phyloP scores from a whole-genome alignment of 352 stramenopile genomes.

The Phytophthora sojae region DNA sequence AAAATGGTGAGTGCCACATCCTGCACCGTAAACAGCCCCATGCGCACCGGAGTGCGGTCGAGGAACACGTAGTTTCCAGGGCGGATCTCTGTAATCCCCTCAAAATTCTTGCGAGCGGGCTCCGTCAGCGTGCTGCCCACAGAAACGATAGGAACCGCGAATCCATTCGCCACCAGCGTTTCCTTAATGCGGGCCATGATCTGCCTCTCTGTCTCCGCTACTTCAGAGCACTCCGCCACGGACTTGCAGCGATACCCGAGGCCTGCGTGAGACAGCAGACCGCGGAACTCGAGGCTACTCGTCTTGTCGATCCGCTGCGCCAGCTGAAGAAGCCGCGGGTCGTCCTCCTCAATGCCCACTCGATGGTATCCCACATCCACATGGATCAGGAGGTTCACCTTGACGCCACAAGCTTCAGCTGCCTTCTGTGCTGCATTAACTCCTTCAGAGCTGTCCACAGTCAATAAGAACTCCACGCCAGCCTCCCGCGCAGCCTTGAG shows the following conservation, averaged over 20 bases:
- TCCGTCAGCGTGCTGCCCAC: conserved; percentile 78
- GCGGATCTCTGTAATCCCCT: conserved; percentile 78
- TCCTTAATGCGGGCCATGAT: conserved; percentile 78
- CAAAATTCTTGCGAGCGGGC: conserved; percentile 61
- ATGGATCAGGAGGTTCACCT: conserved; percentile 68
- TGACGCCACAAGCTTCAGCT: conserved; percentile 48
- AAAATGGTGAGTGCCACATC: conserved; percentile 69
- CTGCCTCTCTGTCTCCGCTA: conserved; percentile 65
- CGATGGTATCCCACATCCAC: conserved; percentile 83
- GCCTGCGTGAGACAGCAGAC: conserved; percentile 74
- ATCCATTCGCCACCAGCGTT: conserved; percentile 55
- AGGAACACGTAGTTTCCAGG: conserved; percentile 82
- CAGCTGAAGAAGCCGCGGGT: conserved; percentile 59
- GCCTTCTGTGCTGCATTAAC: conserved; percentile 63
- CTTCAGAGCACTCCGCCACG: conserved; percentile 51
- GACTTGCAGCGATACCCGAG: conserved; percentile 68
- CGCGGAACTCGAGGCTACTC: conserved; percentile 57
- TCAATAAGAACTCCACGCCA: conserved; percentile 62
- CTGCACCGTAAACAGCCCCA: conserved; percentile 65
- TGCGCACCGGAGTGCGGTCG: conserved; percentile 75
- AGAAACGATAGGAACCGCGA: conserved; percentile 66
- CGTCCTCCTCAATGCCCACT: conserved; percentile 67
- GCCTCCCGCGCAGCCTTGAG: conserved; percentile 56
- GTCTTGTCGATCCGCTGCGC: conserved; percentile 61
- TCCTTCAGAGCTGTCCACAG: conserved; percentile 66